These are phyloP conservation scores for Pseudocercospora ulei DNA, from an alignment of 2,329 filamentous ascomycete genomes.

Conservation along the genomic window DNA sequence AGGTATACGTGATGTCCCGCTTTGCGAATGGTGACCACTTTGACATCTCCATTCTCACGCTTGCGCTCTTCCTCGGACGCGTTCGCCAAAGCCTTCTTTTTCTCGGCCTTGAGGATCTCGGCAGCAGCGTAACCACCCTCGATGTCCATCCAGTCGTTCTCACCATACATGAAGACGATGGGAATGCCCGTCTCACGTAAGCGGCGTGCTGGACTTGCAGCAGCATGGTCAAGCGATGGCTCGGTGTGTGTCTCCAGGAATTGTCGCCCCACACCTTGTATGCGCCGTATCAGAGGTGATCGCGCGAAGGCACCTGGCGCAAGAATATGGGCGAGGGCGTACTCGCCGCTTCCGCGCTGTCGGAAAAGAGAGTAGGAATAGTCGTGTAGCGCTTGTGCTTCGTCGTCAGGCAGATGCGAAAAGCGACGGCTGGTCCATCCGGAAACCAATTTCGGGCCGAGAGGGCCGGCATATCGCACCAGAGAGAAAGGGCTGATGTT, in stretches of 20 bases:
- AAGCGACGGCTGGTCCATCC: conserved; percentile 93
- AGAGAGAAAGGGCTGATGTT: conserved; percentile 93
- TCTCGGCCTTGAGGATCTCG: conserved; percentile 64
- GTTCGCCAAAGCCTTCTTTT: conserved; percentile 49
- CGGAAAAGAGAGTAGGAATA: conserved; percentile 93
- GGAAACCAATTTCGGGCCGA: conserved; percentile 84
- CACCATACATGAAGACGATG: conserved; percentile 89
- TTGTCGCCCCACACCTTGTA: conserved; percentile 78
- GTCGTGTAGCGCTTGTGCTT: conserved; percentile 76
- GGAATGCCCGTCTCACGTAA: conserved; percentile 56
- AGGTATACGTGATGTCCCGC: conserved; percentile 65
- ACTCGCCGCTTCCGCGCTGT: conserved; percentile 85
- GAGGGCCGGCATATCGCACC: conserved; percentile 74
- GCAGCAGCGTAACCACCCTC: conserved; percentile 70
- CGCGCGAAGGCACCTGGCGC: conserved; percentile 89
- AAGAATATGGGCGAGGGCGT: conserved; percentile 82
- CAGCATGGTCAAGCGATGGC: conserved; percentile 26
- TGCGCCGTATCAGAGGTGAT: conserved; percentile 73
- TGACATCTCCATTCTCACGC: conserved; percentile 67
- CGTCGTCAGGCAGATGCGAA: conserved; percentile 69
- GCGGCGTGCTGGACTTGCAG: conserved; percentile 49
- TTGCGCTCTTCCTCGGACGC: conserved; percentile 57
- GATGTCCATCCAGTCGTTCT: conserved; percentile 98
- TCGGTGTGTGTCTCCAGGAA: conserved; percentile 33
- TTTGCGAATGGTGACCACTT: conserved; percentile 65